Conservation (phyloP, 305 asterid genomes). For the Ilex paraguariensis region DNA sequence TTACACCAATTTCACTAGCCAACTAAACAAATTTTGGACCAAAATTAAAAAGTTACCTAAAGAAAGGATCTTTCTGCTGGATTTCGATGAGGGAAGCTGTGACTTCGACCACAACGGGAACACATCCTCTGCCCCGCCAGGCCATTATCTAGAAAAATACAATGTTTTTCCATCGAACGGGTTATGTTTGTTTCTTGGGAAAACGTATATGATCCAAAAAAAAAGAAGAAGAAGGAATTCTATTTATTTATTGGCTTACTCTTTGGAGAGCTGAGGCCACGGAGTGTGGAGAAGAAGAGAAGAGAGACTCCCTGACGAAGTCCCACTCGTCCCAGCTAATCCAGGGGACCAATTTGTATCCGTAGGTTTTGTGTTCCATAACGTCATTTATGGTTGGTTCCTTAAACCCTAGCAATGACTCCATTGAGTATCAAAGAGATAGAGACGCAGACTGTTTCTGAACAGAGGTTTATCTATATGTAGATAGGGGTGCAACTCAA, state of each 20-base stretch:
- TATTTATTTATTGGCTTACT: slow-evolving; percentile 24
- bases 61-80: slow-evolving; percentile 79
- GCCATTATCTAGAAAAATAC: slow-evolving; percentile 48
- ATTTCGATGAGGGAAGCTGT: slow-evolving; percentile 74
- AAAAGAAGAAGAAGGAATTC: not conserved
- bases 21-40: too few relatives aligned
- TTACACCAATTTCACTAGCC: too few relatives aligned
- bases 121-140: slow-evolving; percentile 88
- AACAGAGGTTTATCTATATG: too few relatives aligned
- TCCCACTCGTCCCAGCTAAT: slow-evolving; percentile 87
- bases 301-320: slow-evolving; percentile 49
- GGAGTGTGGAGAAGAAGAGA: slow-evolving; percentile 53
- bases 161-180: too few relatives aligned
- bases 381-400: slow-evolving; percentile 34
- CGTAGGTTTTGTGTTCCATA: slow-evolving; percentile 29
- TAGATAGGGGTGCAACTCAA: too few relatives aligned
- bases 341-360: slow-evolving; percentile 83
- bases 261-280: slow-evolving; percentile 55
- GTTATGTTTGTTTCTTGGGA: not conserved
- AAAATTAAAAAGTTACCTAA: slow-evolving; percentile 37
- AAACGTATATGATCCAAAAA: not conserved
- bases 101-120: slow-evolving; percentile 59
- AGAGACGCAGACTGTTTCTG: too few relatives aligned
- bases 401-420: slow-evolving; percentile 48
- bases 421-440: slow-evolving; percentile 25